Evolutionary conservation across 2,329 filamentous ascomycete species (phyloP), one percentile per base, ranked within the genome.

Genomic region (Colletotrichum sp.): DNA sequence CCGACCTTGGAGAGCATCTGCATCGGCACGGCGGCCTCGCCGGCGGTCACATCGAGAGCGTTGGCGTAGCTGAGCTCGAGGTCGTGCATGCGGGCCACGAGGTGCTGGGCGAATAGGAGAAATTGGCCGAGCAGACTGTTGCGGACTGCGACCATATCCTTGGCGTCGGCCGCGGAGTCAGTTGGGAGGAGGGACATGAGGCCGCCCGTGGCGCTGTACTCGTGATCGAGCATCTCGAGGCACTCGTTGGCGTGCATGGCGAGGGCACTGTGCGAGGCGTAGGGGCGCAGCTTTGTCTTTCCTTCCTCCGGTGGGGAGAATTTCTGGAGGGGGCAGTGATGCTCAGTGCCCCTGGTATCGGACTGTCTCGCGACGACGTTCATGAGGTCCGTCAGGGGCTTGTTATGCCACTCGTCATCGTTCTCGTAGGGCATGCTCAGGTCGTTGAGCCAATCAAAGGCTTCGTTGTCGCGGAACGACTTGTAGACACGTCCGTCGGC

Each of bases 171-270:
- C 8, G 81, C 81, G 4, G 81, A 80, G 18, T 85, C 83, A 4
- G 84, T 83, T 0, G 91, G 91, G 2, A 93, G 85, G 9, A 92
- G 82, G 21, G 88, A 87, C 57, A 92, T 83, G 21, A 93, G 82
- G 4, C 91, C 91, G 18, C 91, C 91, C 43, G 89, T 88, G 30
- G 87, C 84, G 58, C 86, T 86, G 78, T 88, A 90, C 80, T 92
- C 90, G 79, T 92, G 90, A 78, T 93, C 91, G 8, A 93, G 86
- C 3, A 89, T 85, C 83, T 92, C 90, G 8, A 93, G 87, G 67
- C 90, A 89, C 74, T 89, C 86, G 79, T 92, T 92, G 75, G 91
- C 90, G 80, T 92, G 91, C 83, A 87, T 85, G 32, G 91, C 83
- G 18, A 92, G 85, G 36, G 85, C 85, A 77, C 87, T 84, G 77